Evolutionary conservation across 83 land plant genomes (phyloP), one percentile per base, ranked within the genome.

Genomic region (Picea abies): DNA sequence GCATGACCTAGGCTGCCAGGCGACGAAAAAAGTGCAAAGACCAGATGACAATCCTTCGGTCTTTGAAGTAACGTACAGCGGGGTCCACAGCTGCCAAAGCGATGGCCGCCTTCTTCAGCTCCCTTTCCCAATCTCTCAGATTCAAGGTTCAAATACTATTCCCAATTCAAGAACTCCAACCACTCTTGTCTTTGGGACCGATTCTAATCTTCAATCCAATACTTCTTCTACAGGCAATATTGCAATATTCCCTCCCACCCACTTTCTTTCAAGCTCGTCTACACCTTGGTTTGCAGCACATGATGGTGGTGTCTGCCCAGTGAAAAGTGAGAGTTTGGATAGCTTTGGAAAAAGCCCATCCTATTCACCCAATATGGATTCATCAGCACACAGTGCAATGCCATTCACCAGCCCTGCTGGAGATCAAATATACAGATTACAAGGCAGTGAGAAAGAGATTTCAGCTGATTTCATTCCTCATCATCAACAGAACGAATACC

Each of bases 11-110:
- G 90, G 87, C 16, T 92, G 94, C 67, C 73, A 60, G 64, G 94
- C 94, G 1, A 89, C 85, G 10, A 92, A 87, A 82, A 86, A 89
- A 82, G 94, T 92, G 17, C 94, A 92, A 82, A 67, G 90, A 81
- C 78, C 89, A 12, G 91, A 91, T 26, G 90, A 91, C 9, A 84
- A 92, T 39, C 90, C 89, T 20, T 76, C 82, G 7, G 64, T 89
- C 56, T 87, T 88, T 29, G 86, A 89, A 12, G 69, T 92, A 76
- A 93, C 86, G 17, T 91, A 93, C 84, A 81, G 75, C 4, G 92
- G 92, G 25, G 71, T 84, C 1, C 93, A 93, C 88, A 87, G 87
- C 4, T 93, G 94, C 92, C 56, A 52, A 52, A 52, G 12, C 56
- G 56, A 52, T 52, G 14, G 12, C 56, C 56, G 56, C 14, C 56